phyloP scores from a whole-genome alignment of 768 basidiomycete genomes.

The Cubamyces sp. region DNA sequence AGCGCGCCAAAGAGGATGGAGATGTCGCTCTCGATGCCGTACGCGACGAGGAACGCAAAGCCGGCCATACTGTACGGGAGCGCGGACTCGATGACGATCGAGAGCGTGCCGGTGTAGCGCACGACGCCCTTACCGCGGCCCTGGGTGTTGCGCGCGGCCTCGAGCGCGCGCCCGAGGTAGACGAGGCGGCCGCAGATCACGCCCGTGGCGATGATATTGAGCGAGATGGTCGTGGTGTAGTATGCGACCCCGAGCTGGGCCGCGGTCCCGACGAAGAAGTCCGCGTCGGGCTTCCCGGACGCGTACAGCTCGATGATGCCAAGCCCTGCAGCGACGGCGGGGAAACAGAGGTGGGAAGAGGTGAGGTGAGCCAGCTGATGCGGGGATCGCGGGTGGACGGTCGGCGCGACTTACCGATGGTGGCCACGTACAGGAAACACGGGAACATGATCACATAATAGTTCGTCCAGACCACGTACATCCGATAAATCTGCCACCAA shows the following conservation, averaged over 20 bases:
- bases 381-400: neutral
- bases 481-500: conserved; percentile 40
- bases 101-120: conserved; percentile 23
- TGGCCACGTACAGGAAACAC: conserved; percentile 24
- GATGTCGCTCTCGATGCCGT: conserved; percentile 21
- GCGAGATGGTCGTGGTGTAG: conserved; percentile 22
- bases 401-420: conserved; percentile 15
- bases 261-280: conserved; percentile 27
- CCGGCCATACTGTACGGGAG: conserved; percentile 28
- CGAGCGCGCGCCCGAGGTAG: conserved; percentile 20
- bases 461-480: conserved; percentile 38
- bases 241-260: conserved; percentile 24
- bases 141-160: conserved; percentile 7
- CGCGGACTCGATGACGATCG: conserved; percentile 29
- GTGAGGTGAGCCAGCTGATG: neutral
- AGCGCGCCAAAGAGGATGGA: conserved; percentile 26
- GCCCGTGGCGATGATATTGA: conserved; percentile 25
- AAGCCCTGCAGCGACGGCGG: conserved; percentile 12
- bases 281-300: conserved; percentile 18
- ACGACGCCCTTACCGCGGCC: neutral
- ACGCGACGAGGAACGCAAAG: conserved; percentile 30
- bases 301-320: conserved; percentile 25
- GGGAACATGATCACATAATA: conserved; percentile 24
- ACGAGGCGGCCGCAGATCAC: conserved; percentile 28
- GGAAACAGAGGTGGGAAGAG: neutral